Evolutionary conservation across 2,329 filamentous ascomycete genomes (phyloP).

Genomic region (Paecilomyces sp.): DNA sequence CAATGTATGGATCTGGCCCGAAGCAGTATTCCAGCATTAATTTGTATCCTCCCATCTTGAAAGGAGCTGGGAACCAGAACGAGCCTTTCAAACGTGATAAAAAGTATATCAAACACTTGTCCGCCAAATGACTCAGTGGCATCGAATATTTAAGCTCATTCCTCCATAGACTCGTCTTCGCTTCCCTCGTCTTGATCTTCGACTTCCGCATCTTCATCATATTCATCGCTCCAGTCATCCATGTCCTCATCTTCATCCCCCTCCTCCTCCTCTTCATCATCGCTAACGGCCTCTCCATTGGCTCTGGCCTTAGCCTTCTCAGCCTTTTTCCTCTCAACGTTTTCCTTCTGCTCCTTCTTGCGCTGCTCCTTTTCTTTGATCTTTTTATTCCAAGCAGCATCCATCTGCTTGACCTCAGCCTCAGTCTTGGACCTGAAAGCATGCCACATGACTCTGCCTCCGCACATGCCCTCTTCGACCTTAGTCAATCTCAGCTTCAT

Average conservation of each 20-base stretch:
- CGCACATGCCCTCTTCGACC: conserved; percentile 88
- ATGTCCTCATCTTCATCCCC: conserved; percentile 48
- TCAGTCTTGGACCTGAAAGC: conserved; percentile 83
- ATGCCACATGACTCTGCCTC: conserved; percentile 94
- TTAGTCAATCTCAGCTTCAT: conserved; percentile 87
- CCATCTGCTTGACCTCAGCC: conserved; percentile 68
- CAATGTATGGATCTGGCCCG: background rate
- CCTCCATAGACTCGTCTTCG: conserved; percentile 35
- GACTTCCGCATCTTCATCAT: conserved; percentile 41
- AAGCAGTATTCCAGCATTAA: background rate
- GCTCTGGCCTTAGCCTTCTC: conserved; percentile 46
- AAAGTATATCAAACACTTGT: conserved; percentile 13
- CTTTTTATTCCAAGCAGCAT: conserved; percentile 73
- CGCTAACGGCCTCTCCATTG: conserved; percentile 34
- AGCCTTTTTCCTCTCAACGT: conserved; percentile 78
- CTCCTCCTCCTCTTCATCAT: conserved; percentile 40
- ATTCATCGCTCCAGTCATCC: conserved; percentile 47
- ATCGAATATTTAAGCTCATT: conserved; percentile 16
- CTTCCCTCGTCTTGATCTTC: conserved; percentile 33
- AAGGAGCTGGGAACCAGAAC: background rate
- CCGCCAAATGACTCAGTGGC: background rate
- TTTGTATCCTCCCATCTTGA: background rate
- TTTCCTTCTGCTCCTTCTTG: conserved; percentile 76
- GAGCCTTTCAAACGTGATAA: conserved; percentile 4
- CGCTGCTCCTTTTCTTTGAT: conserved; percentile 75